Evolutionary conservation across 1,284 basidiomycete species (phyloP).

Genomic region (Peniophora sp.): DNA sequence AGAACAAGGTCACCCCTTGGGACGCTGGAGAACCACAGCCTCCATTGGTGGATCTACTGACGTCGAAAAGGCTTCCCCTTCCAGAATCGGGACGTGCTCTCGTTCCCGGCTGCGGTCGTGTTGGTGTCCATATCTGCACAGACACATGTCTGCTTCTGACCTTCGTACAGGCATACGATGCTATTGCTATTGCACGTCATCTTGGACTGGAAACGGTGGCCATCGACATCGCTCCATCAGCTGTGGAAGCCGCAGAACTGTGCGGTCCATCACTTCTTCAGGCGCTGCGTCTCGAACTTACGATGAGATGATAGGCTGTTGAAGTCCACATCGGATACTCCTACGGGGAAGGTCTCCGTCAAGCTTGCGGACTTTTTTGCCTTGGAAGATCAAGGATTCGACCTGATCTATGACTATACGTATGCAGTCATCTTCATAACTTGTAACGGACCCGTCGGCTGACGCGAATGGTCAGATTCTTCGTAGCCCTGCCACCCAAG

Average conservation of each 20-base stretch:
- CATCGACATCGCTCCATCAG: slow-evolving; percentile 51
- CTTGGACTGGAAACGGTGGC: slow-evolving; percentile 42
- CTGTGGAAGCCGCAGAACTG: slow-evolving; percentile 43
- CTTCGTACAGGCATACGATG: slow-evolving; percentile 55
- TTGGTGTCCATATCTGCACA: slow-evolving; percentile 17
- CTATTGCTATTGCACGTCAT: slow-evolving; percentile 40
- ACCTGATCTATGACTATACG: slow-evolving; percentile 66
- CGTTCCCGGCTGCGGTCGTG: slow-evolving; percentile 67
- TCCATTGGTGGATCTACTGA: slow-evolving; percentile 45
- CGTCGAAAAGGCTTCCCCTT: slow-evolving; percentile 38
- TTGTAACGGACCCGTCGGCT: not conserved
- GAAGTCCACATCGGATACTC: not conserved
- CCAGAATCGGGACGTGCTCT: slow-evolving; percentile 49
- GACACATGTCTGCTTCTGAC: slow-evolving; percentile 3
- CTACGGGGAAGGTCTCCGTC: slow-evolving; percentile 25
- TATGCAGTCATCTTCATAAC: slow-evolving; percentile 23
- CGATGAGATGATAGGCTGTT: not conserved
- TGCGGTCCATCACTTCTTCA: slow-evolving; percentile 19
- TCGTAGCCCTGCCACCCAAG: slow-evolving; percentile 58
- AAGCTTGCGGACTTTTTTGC: slow-evolving; percentile 48
- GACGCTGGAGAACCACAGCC: slow-evolving; percentile 49
- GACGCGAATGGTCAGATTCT: slow-evolving; percentile 41
- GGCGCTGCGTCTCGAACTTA: not conserved
- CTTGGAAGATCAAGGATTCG: slow-evolving; percentile 33
- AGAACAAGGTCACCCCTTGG: slow-evolving; percentile 56